Evolutionary conservation across 306 rosid genomes (phyloP), one percentile per base, ranked within the genome.

Genomic region (Acacia crassicarpa): DNA sequence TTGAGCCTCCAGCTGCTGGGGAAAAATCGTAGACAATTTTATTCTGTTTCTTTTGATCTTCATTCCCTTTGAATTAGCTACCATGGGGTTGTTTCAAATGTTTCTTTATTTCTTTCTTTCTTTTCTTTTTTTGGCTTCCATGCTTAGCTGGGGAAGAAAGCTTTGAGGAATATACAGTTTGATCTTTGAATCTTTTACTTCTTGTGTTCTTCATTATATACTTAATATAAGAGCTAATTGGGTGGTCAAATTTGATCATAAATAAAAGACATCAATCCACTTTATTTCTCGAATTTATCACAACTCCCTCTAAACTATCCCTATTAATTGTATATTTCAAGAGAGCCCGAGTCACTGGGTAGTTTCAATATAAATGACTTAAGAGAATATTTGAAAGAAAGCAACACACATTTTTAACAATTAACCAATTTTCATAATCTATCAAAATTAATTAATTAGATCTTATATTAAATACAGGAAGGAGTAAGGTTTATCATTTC

Each of bases 1-100:
- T 95, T 65, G 96, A 93, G 80, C 93, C 97, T 85, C 4, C 83
- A 84, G 6, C 83, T 74, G 71, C 87, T 81, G 83, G 66, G 61
- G 72, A 32, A 84, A 71, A 32, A 85, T 79, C 67, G 40, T 72
- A 72, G 58, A 35, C 82, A 73, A 45, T 44, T 74, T 56, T 14
- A 11, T 53, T 81, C 68, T 74, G 46, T 81, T 86, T 82, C 8
- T 78, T 76, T 67, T 33, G 38, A 51, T 62, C 84, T 80, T 67
- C n/a, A 25, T 6, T 44, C 70, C 79, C 32, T 71, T 73, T 67
- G 10, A n/a, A 74, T 62, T 81, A 78, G 19, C 70, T 63, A 30
- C 87, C 88, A 46, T 70, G 74, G 82, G 84, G 51, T 25, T 83
- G 85, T 65, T 78, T 83, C 67, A 15, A 23, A 74, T 80, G 78